Evolutionary conservation across 345 rosid species (phyloP).

Genomic region (Salix udensis): DNA sequence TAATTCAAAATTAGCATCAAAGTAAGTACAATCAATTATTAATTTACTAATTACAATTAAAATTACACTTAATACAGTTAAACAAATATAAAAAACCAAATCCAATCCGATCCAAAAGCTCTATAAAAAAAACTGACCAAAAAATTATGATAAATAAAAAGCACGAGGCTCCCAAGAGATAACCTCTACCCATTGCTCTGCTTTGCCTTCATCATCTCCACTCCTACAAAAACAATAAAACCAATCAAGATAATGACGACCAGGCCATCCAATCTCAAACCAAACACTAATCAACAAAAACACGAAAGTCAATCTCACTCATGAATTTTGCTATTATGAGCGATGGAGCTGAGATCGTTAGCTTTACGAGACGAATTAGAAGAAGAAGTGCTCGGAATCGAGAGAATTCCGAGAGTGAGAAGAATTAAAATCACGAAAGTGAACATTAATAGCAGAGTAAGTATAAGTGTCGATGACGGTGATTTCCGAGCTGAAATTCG

Average conservation of each 20-base stretch:
- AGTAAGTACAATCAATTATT: no score
- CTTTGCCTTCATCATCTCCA: conserved; percentile 44
- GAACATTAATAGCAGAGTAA: conserved; percentile 49
- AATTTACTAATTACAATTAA: no score
- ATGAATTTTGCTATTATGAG: conserved; percentile 32
- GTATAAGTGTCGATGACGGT: conserved; percentile 48
- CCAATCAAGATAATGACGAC: not conserved
- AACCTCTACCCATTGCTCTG: conserved; percentile 76
- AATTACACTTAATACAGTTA: not conserved
- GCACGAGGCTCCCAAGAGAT: conserved; percentile 97
- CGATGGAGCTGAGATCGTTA: conserved; percentile 73
- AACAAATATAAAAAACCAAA: not conserved
- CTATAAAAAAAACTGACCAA: conserved; percentile 47
- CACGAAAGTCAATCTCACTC: conserved; percentile 22
- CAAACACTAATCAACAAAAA: not conserved
- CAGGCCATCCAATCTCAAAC: conserved; percentile 5
- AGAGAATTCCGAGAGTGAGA: conserved; percentile 67
- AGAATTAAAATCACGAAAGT: conserved; percentile 65
- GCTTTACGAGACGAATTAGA: conserved; percentile 42
- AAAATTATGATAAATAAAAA: conserved; percentile 74
- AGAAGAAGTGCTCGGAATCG: conserved; percentile 53
- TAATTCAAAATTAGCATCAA: not conserved
- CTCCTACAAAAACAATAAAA: conserved; percentile 23
- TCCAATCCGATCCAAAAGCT: not conserved
- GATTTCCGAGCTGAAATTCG: conserved; percentile 37